Conservation (phyloP, 495 filamentous ascomycete species). For the Podospora pseudocomata region DNA sequence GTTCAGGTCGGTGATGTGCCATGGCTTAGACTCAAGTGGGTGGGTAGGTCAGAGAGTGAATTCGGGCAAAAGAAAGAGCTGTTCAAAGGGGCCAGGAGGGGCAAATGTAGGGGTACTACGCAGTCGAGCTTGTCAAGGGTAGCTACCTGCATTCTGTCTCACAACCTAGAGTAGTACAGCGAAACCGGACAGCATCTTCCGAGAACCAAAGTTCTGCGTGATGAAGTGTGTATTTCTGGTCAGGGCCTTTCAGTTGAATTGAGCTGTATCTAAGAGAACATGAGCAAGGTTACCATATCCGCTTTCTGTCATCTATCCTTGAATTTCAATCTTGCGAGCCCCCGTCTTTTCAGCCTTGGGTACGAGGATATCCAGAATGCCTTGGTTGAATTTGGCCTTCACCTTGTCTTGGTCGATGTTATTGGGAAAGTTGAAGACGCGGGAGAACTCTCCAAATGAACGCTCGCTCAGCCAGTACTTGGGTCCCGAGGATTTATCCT, state of each 20-base stretch:
- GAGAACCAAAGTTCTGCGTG: too few relatives aligned
- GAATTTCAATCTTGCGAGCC: conserved; percentile 21
- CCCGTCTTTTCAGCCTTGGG: conserved; percentile 65
- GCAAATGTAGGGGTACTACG: background rate
- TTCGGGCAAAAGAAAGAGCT: background rate
- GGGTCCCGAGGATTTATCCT: conserved; percentile 21
- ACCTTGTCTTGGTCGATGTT: conserved; percentile 78
- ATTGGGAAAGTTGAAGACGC: conserved; percentile 75
- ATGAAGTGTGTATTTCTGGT: too few relatives aligned
- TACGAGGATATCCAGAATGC: conserved; percentile 64
- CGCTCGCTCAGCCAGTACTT: conserved; percentile 86
- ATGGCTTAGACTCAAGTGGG: background rate
- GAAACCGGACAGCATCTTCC: background rate
- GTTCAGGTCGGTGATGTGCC: background rate
- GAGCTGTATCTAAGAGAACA: too few relatives aligned
- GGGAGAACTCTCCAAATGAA: conserved; percentile 71
- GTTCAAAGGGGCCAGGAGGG: background rate
- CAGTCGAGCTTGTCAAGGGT: background rate
- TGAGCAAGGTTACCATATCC: too few relatives aligned
- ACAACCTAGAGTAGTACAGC: background rate
- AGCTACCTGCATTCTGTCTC: background rate
- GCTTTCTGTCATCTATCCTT: background rate
- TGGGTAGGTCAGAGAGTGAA: background rate
- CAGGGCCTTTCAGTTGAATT: too few relatives aligned
- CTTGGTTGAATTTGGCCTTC: conserved; percentile 59